Conservation (phyloP, 306 rosid species). For the Fagus sylvatica region DNA sequence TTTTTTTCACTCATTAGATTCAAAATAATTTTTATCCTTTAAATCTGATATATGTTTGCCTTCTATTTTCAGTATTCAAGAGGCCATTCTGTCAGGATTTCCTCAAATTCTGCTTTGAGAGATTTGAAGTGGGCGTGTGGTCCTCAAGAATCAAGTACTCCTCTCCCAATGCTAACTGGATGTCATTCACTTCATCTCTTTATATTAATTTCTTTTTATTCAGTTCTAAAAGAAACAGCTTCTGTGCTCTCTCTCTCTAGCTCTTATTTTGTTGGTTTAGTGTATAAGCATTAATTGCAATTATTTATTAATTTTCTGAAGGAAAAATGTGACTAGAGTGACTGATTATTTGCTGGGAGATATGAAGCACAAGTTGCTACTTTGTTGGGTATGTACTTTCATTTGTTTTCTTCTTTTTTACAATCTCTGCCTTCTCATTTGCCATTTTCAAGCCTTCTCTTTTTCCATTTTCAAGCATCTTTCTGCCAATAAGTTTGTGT, state of each 20-base stretch:
- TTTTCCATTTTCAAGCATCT: not conserved
- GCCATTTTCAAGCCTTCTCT: not conserved
- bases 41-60: slow-evolving; percentile 24
- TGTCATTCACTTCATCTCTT: slow-evolving; percentile 12
- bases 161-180: slow-evolving; percentile 23
- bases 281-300: slow-evolving; percentile 5
- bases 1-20: slow-evolving; percentile 5
- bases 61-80: slow-evolving; percentile 66
- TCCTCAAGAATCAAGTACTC: slow-evolving; percentile 76
- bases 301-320: slow-evolving; percentile 33
- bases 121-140: slow-evolving; percentile 89
- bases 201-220: not conserved
- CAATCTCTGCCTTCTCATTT: not conserved
- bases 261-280: not conserved
- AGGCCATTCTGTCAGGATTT: slow-evolving; percentile 79
- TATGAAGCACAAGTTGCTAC: slow-evolving; percentile 57
- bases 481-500: slow-evolving; percentile 9
- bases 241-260: not conserved
- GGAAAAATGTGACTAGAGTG: slow-evolving; percentile 49
- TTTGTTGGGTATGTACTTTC: slow-evolving; percentile 72
- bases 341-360: slow-evolving; percentile 63
- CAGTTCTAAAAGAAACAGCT: not conserved
- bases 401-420: not conserved
- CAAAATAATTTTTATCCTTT: not conserved
- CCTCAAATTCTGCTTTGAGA: slow-evolving; percentile 80